A percentile compares a stretch with the other conserved stretches of the same genome.
Conservation (phyloP, 2,329 filamentous ascomycete genomes). For the Hypoxylon sp. region DNA sequence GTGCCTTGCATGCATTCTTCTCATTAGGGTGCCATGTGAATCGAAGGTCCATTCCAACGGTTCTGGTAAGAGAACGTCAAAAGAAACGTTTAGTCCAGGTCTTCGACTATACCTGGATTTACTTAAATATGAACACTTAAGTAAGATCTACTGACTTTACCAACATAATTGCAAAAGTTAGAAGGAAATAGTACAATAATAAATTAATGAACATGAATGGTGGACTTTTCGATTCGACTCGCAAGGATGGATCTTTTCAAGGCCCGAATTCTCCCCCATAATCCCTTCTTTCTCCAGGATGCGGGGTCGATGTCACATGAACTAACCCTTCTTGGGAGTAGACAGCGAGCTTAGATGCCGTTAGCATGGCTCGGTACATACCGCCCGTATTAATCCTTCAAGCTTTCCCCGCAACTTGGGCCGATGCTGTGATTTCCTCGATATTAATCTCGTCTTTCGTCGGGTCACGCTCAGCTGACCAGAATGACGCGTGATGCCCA, state of each 20-base stretch:
- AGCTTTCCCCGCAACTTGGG: slow-evolving; percentile 18
- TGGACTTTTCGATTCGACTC: slow-evolving; percentile 20
- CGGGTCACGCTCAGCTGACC: slow-evolving; percentile 13
- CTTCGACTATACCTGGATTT: too few relatives aligned
- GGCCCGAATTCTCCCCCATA: slow-evolving; percentile 27
- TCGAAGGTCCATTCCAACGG: too few relatives aligned
- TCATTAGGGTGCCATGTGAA: too few relatives aligned
- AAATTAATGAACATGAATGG: slow-evolving; percentile 23
- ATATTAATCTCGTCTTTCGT: slow-evolving; percentile 14
- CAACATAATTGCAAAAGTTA: too few relatives aligned
- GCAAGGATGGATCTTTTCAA: slow-evolving; percentile 19
- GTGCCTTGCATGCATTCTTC: slow-evolving; percentile 33
- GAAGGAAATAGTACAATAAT: too few relatives aligned
- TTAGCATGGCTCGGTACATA: slow-evolving; percentile 14
- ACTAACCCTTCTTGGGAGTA: slow-evolving; percentile 5
- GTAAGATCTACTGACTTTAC: too few relatives aligned
- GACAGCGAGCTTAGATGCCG: slow-evolving; percentile 6
- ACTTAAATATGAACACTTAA: too few relatives aligned
- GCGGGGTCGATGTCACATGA: slow-evolving; percentile 25
- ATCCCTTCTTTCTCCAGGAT: slow-evolving; percentile 21
- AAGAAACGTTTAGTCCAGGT: too few relatives aligned
- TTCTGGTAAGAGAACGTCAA: too few relatives aligned
- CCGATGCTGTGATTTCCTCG: slow-evolving; percentile 1
- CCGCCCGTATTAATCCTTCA: slow-evolving; percentile 21
- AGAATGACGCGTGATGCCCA: too few relatives aligned